phyloP scores from a whole-genome alignment of 2,329 filamentous ascomycete species.

The Fusarium poae region DNA sequence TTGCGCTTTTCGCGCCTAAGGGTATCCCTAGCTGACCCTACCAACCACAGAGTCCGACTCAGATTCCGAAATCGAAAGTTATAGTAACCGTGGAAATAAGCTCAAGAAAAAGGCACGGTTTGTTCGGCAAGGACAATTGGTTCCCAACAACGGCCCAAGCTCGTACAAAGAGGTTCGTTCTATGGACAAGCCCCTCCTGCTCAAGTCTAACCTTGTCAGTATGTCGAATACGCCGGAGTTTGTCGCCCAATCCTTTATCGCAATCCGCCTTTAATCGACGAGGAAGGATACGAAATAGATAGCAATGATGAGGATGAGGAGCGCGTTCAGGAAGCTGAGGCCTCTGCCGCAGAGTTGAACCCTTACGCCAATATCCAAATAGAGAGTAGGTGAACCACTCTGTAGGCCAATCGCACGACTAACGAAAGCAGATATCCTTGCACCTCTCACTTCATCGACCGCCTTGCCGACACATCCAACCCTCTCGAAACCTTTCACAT shows the following conservation, averaged over 20 bases:
- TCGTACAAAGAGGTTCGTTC: constrained; percentile 76
- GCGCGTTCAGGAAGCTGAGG: constrained; percentile 69
- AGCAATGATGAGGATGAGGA: constrained; percentile 79
- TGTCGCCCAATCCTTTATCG: constrained; percentile 78
- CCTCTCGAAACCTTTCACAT: constrained; percentile 79
- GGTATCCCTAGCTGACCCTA: constrained; percentile 39
- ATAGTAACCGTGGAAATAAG: constrained; percentile 82
- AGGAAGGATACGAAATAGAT: constrained; percentile 82
- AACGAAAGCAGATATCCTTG: constrained; percentile 72
- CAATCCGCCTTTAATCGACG: constrained; percentile 79
- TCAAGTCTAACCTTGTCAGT: constrained; percentile 60
- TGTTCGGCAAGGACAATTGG: constrained; percentile 76
- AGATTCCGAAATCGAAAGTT: constrained; percentile 76
- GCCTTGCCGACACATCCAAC: constrained; percentile 81
- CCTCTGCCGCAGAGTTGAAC: constrained; percentile 76
- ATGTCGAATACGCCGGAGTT: constrained; percentile 80
- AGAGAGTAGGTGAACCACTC: constrained; percentile 68
- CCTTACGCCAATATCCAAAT: constrained; percentile 79
- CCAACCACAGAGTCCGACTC: constrained; percentile 77
- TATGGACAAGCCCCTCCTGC: constrained; percentile 17
- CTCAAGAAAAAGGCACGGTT: constrained; percentile 81
- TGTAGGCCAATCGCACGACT: constrained; percentile 41
- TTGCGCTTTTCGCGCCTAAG: constrained; percentile 10
- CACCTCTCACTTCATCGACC: constrained; percentile 79
- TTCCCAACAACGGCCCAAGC: constrained; percentile 73